Base-by-base conservation (phyloP, 306 rosid genomes). In the Vigna unguiculata region DNA sequence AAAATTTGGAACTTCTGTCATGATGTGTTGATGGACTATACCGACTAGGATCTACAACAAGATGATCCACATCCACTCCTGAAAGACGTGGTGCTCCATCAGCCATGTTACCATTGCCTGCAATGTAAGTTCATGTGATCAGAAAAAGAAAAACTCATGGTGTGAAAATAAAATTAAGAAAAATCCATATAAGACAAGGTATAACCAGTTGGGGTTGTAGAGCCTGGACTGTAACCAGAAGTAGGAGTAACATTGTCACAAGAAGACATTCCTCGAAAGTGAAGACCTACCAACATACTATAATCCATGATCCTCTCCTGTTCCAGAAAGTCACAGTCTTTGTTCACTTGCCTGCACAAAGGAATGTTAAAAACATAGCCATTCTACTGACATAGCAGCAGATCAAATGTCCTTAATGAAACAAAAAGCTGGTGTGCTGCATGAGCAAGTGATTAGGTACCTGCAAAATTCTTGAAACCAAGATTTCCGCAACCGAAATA, bases 271-370 rank as follows among this genome's bases (percentile, higher is more conserved):
- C 91, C 97, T 75, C 83, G 90, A 75, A 96, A 91, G 83, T 96
- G 99, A 80, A 96, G 97, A 64, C 99, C 99, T 34, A 96, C 88
- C 88, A 96, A 72, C 83, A 96, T 88, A 81, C 98, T 96, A 76
- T 96, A 96, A 87, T 96, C 99, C 99, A 96, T 96, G 69, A 96
- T 96, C 80, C 97, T 88, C 85, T 96, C 99, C 1, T 96, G 97
- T 78, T 96, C 98, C 72, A 96, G 99, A 83, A 96, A 91, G 69
- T 88, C 96, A 63, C 98, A 96, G 81, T 96, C 99, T 82, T 81
- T 89, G 81, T 91, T 90, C 82, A 96, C 96, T 91, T 96, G 99
- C 90, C 99, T 95, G 90, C 83, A 76, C 7, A 22, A 82, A 84
- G 68, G 69, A 46, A 53, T 52, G 68, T 72, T 67, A 49, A 28